Evolutionary conservation across 2,329 filamentous ascomycete species (phyloP), one percentile per base, ranked within the genome.

Genomic region (Fusarium sulawesiense): DNA sequence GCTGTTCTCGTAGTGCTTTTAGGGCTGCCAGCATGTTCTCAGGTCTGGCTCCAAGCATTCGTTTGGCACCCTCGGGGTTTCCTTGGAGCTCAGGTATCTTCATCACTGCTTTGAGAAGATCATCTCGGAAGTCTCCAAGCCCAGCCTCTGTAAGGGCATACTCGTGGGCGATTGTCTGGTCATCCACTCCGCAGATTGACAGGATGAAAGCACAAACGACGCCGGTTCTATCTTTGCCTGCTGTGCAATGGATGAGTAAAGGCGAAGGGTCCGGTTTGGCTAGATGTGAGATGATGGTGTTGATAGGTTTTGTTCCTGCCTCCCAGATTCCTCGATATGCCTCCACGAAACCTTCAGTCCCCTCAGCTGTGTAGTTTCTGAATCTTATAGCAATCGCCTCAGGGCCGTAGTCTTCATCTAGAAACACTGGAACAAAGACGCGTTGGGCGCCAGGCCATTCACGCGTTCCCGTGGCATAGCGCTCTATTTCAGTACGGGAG

Each of bases 171-270:
- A 92, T 84, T 6, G 79, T 76, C 34, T 86, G 81, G 68, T 89
- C 84, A 2, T 83, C 78, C 0, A 92, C 88, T 6, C 89, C 89
- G 11, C 88, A 88, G 29, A 93, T 82, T 27, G 86, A 80, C 41
- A 93, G 82, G 11, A 94, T 76, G 42, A 94, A 73, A 5, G 90
- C 92, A 50, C 88, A 87, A 46, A 93, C 80, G 7, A 94, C 85
- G 4, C 92, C 92, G 0, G 92, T 94, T 45, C 92, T 85, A 77
- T 94, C 92, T 79, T 94, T 94, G 14, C 92, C 92, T 0, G 90
- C 91, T 0, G 91, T 92, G 78, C 92, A 94, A 75, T 94, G 91
- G 10, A 93, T 81, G 9, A 93, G 81, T 12, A 91, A 79, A 10
- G 89, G 88, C 3, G 80, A 67, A 4, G 79, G 73, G 4, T 83